Evolutionary conservation across 352 stramenopile species (phyloP).

Genomic region (Phytophthora melonis): DNA sequence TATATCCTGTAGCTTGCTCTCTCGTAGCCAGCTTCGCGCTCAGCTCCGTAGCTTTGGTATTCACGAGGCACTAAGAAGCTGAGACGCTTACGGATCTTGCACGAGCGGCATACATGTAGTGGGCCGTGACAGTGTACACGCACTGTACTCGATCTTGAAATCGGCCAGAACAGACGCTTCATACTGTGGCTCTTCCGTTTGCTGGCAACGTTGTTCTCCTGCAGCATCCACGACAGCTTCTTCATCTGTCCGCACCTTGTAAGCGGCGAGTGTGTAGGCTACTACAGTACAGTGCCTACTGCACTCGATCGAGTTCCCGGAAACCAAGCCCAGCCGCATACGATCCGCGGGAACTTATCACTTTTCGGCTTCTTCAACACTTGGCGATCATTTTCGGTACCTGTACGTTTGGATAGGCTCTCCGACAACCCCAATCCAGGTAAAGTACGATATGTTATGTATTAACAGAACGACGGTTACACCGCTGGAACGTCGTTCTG

Average conservation of each 20-base stretch:
- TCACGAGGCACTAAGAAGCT: conserved; percentile 46
- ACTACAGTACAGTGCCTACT: no score
- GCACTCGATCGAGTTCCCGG: no score
- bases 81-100: conserved; percentile 41
- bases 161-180: conserved; percentile 28
- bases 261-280: background rate
- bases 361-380: background rate
- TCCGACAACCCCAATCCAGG: no score
- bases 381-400: conserved; percentile 19
- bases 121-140: conserved; percentile 36
- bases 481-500: no score
- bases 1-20: conserved; percentile 28
- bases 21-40: conserved; percentile 30
- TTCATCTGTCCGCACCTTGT: conserved; percentile 65
- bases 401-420: conserved; percentile 20
- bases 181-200: conserved; percentile 10
- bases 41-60: conserved; percentile 36
- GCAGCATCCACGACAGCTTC: conserved; percentile 56
- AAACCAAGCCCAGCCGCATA: no score
- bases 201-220: conserved; percentile 14
- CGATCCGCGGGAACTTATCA: no score
- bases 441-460: no score
- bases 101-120: conserved; percentile 41
- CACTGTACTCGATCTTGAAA: conserved; percentile 16
- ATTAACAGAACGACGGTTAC: no score